These are phyloP conservation scores for Xanthoconium separans DNA, from an alignment of 1,284 basidiomycete species.

Conservation along the genomic window DNA sequence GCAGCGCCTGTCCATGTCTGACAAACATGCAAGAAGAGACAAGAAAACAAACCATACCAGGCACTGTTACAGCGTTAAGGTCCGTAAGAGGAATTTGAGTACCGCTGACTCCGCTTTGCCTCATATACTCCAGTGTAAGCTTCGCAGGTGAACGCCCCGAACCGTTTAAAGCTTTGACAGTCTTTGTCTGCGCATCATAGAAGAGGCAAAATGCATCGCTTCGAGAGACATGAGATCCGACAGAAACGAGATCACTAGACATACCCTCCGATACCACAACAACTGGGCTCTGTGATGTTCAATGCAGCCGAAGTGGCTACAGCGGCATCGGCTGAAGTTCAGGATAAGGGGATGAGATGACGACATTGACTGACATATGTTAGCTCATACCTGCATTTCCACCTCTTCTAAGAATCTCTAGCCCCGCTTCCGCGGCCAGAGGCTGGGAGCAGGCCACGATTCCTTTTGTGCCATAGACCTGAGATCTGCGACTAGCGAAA, in stretches of 20 bases:
- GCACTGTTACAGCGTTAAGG: slow-evolving; percentile 90
- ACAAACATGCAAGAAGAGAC: background rate
- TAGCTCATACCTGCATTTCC: slow-evolving; percentile 78
- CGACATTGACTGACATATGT: background rate
- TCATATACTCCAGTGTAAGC: slow-evolving; percentile 73
- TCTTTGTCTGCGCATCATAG: slow-evolving; percentile 80
- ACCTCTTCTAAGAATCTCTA: slow-evolving; percentile 86
- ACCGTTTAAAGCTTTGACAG: slow-evolving; percentile 83
- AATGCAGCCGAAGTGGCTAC: slow-evolving; percentile 85
- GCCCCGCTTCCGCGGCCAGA: slow-evolving; percentile 82
- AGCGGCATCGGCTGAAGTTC: slow-evolving; percentile 59
- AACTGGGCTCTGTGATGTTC: slow-evolving; percentile 84
- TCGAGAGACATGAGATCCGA: slow-evolving; percentile 11
- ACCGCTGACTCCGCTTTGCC: slow-evolving; percentile 68
- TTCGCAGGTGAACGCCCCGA: slow-evolving; percentile 84
- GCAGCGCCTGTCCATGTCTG: slow-evolving; percentile 63
- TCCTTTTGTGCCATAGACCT: slow-evolving; percentile 85
- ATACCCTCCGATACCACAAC: slow-evolving; percentile 80
- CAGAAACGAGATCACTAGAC: slow-evolving; percentile 14
- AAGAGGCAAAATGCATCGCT: slow-evolving; percentile 93
- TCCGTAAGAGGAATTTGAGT: slow-evolving; percentile 68
- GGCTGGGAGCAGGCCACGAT: slow-evolving; percentile 90
- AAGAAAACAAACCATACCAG: slow-evolving; percentile 45
- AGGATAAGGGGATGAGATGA: slow-evolving; percentile 1
- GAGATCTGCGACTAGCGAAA: slow-evolving; percentile 71